Evolutionary conservation across 139 green algal genomes (phyloP).

Genomic region (Chlamydomonas schloesseri): DNA sequence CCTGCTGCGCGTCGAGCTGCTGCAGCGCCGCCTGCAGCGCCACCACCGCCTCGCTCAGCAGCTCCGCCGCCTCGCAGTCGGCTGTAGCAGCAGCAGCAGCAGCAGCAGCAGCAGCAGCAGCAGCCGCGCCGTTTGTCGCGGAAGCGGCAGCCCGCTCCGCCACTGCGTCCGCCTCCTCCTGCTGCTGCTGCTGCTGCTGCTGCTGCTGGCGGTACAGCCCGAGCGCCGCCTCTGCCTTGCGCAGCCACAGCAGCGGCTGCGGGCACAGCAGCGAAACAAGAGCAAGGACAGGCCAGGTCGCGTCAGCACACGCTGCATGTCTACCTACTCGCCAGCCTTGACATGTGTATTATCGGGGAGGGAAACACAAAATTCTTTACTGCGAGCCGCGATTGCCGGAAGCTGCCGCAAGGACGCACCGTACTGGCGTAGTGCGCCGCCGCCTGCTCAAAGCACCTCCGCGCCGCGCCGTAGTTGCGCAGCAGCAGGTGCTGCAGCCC

Average conservation of each 20-base stretch:
- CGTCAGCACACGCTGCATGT: neutral
- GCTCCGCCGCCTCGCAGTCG: neutral
- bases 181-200: neutral
- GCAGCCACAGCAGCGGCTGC: slow-evolving; percentile 52
- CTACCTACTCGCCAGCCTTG: no score
- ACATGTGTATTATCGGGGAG: no score
- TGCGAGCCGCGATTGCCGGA: no score
- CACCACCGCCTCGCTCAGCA: slow-evolving; percentile 37
- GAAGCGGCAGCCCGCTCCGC: neutral
- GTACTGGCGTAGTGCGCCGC: slow-evolving; percentile 31
- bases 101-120: neutral
- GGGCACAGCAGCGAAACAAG: neutral
- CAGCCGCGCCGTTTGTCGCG: no score
- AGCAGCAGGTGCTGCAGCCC: slow-evolving; percentile 64
- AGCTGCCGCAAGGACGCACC: no score
- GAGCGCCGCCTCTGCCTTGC: slow-evolving; percentile 46
- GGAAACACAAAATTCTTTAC: no score
- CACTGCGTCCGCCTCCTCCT: neutral
- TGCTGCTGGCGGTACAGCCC: slow-evolving; percentile 35
- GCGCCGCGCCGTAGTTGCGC: slow-evolving; percentile 31
- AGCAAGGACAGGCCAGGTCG: no score
- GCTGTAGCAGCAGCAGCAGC: neutral
- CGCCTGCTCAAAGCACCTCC: slow-evolving; percentile 48
- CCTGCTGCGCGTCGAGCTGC: slow-evolving; percentile 30
- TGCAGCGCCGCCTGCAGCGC: slow-evolving; percentile 42